Percentiles rank a stretch among this genome's conserved stretches.
Evolutionary conservation across 2,329 filamentous ascomycete genomes (phyloP).

Genomic region (Colletotrichum noveboracense): DNA sequence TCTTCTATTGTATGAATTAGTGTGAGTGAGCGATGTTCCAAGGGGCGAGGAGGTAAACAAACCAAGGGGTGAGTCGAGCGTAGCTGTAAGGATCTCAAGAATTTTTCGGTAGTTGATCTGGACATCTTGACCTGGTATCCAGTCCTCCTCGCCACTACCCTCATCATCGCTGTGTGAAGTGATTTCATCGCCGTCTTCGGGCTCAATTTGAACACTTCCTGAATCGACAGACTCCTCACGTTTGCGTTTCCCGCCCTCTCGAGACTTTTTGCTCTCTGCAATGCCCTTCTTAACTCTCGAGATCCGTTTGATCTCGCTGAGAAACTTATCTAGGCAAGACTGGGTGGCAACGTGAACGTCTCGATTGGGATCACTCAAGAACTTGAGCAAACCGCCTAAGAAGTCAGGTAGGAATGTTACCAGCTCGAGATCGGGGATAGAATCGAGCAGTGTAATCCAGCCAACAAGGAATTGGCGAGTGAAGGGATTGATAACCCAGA

Average conservation of each 20-base stretch:
- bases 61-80: conserved; percentile 84
- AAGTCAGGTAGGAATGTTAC: conserved; percentile 94
- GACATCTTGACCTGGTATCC: conserved; percentile 96
- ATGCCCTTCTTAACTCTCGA: conserved; percentile 91
- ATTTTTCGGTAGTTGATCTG: conserved; percentile 93
- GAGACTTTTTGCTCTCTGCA: conserved; percentile 79
- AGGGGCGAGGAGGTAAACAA: conserved; percentile 29
- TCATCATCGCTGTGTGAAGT: conserved; percentile 62
- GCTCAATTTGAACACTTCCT: conserved; percentile 61
- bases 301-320: conserved; percentile 94
- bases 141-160: conserved; percentile 81
- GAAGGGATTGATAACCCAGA: conserved; percentile 93
- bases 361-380: conserved; percentile 86
- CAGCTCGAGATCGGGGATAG: conserved; percentile 94
- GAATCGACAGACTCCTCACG: conserved; percentile 73
- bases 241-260: conserved; percentile 71
- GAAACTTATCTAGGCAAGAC: conserved; percentile 84
- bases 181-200: conserved; percentile 66
- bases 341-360: conserved; percentile 97
- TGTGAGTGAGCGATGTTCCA: background rate
- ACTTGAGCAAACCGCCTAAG: conserved; percentile 85
- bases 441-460: conserved; percentile 94
- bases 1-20: conserved; percentile 64
- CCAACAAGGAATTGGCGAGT: conserved; percentile 94
- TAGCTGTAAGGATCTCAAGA: conserved; percentile 87